Conservation (phyloP, 1,139 yeast genomes). For the Yamadazyma blattariae region DNA sequence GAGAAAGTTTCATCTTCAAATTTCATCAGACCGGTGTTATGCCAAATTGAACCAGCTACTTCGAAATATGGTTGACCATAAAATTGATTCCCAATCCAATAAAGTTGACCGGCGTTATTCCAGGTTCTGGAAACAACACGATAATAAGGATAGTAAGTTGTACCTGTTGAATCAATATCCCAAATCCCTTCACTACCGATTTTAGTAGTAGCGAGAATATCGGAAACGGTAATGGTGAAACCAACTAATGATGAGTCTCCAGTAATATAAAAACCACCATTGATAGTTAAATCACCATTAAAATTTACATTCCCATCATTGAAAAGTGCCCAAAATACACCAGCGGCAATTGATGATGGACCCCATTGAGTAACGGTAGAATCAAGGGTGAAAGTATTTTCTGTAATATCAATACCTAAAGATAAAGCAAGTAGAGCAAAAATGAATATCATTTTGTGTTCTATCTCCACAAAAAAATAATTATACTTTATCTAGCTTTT, state of each 20-base stretch:
- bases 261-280: slow-evolving; percentile 6
- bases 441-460: no score
- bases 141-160: slow-evolving; percentile 16
- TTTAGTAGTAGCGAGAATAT: slow-evolving; percentile 12
- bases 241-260: slow-evolving; percentile 7
- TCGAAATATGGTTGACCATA: slow-evolving; percentile 6
- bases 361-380: slow-evolving; percentile 19
- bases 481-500: no score
- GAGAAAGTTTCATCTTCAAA: slow-evolving; percentile 7
- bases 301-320: slow-evolving; percentile 20
- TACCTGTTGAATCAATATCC: slow-evolving; percentile 13
- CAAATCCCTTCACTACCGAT: slow-evolving; percentile 10
- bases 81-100: slow-evolving; percentile 8
- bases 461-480: no score
- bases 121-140: slow-evolving; percentile 10
- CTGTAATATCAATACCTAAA: background rate
- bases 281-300: slow-evolving; percentile 9
- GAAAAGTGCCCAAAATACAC: slow-evolving; percentile 28
- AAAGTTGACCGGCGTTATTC: slow-evolving; percentile 8
- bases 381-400: slow-evolving; percentile 16
- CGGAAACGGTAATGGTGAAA: slow-evolving; percentile 9
- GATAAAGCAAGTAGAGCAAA: no score
- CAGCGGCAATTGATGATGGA: slow-evolving; percentile 21
- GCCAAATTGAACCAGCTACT: slow-evolving; percentile 3
- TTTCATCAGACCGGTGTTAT: slow-evolving; percentile 7